Percentiles rank a stretch among this genome's conserved stretches.
Evolutionary conservation across 2,329 filamentous ascomycete genomes (phyloP).

Genomic region (Colletotrichum sp.): DNA sequence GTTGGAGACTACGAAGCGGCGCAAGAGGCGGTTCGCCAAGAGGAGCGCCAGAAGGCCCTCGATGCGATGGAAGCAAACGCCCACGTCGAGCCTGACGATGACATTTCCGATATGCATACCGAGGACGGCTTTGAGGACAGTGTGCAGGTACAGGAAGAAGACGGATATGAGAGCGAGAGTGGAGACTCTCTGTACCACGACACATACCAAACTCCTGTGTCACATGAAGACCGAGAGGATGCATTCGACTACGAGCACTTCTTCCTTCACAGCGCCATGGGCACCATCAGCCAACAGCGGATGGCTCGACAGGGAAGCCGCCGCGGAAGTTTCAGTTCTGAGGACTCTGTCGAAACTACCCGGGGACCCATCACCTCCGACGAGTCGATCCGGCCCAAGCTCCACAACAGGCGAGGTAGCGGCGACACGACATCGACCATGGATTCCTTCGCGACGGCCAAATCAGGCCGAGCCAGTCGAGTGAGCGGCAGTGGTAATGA

Average conservation of each 20-base stretch:
- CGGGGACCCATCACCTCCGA: conserved; percentile 47
- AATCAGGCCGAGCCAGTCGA: conserved; percentile 52
- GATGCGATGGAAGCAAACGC: conserved; percentile 9
- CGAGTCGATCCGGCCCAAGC: conserved; percentile 26
- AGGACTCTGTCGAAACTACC: conserved; percentile 67
- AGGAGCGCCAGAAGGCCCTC: conserved; percentile 24
- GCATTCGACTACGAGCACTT: conserved; percentile 98
- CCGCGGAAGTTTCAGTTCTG: conserved; percentile 59
- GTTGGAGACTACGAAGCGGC: conserved; percentile 30
- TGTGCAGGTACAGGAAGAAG: conserved; percentile 39
- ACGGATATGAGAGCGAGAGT: conserved; percentile 63
- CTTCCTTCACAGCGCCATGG: conserved; percentile 91
- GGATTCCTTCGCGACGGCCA: conserved; percentile 63
- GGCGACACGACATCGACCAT: conserved; percentile 55
- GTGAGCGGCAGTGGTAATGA: conserved; percentile 7
- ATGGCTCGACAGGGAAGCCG: conserved; percentile 50
- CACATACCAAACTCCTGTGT: conserved; percentile 62
- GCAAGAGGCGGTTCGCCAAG: conserved; percentile 28
- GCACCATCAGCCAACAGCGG: conserved; percentile 68
- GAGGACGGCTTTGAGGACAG: conserved; percentile 40
- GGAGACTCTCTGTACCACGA: conserved; percentile 70
- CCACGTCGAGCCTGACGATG: conserved; percentile 30
- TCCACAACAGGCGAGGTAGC: conserved; percentile 47
- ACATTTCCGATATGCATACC: conserved; percentile 42
- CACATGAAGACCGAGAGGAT: conserved; percentile 92